Conservation (phyloP, 805 yeast genomes). For the Candida sanyiensis region DNA sequence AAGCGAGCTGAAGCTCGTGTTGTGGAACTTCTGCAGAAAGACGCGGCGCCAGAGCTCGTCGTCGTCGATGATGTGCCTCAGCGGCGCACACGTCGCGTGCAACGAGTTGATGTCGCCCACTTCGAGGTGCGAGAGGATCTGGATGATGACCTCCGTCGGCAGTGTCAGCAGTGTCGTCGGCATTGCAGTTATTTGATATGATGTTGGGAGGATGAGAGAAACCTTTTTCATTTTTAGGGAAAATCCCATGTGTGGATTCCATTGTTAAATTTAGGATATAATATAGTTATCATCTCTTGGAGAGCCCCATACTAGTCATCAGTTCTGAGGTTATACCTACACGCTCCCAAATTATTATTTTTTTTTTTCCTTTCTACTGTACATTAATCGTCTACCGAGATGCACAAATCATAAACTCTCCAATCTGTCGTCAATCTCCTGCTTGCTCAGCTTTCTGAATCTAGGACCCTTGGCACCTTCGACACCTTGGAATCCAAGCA, state of each 20-base stretch:
- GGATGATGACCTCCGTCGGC: constrained; percentile 34
- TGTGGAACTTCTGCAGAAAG: constrained; percentile 27
- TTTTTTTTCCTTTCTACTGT: constrained; percentile 1
- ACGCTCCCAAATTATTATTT: too few species aligned
- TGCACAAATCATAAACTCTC: constrained; percentile 71
- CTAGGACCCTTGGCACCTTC: constrained; percentile 78
- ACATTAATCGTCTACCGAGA: not conserved
- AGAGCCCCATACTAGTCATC: too few species aligned
- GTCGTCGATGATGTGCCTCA: constrained; percentile 30
- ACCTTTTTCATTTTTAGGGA: too few species aligned
- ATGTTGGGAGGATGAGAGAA: too few species aligned
- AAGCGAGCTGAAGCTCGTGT: constrained; percentile 32
- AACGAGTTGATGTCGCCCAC: constrained; percentile 31
- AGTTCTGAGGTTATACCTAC: too few species aligned
- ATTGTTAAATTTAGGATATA: too few species aligned
- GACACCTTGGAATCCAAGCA: constrained; percentile 84
- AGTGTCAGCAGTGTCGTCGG: constrained; percentile 17
- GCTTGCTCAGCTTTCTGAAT: constrained; percentile 74
- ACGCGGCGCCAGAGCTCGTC: constrained; percentile 39
- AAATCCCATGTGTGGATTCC: too few species aligned
- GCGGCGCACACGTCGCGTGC: constrained; percentile 27
- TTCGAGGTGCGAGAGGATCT: constrained; percentile 32
- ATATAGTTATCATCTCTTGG: too few species aligned
- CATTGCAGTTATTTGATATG: too few species aligned
- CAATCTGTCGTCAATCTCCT: constrained; percentile 93